Evolutionary conservation across 2,329 filamentous ascomycete genomes (phyloP).

Genomic region (Fusarium napiforme): DNA sequence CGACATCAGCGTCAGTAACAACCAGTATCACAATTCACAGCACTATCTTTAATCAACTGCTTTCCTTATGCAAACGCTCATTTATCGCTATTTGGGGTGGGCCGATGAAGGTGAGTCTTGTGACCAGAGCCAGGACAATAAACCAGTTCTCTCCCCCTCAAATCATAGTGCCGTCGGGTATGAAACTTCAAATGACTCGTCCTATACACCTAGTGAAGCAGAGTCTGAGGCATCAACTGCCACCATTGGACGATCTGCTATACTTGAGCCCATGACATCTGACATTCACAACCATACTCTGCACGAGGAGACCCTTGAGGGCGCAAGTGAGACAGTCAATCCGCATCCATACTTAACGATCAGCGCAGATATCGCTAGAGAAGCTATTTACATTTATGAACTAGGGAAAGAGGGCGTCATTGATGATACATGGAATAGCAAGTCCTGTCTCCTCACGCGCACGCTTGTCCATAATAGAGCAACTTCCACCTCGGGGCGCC

Average conservation of each 20-base stretch:
- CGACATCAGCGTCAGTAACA: too few species aligned
- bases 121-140: too few species aligned
- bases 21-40: too few species aligned
- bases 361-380: accelerated
- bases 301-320: accelerated
- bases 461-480: neutral
- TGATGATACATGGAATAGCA: neutral
- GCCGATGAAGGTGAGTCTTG: neutral
- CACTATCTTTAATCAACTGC: too few species aligned
- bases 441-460: neutral
- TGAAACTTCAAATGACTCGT: neutral
- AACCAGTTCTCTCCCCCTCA: too few species aligned
- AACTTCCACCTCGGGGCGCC: too few species aligned
- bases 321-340: accelerated
- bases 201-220: too few species aligned
- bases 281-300: accelerated
- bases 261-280: neutral
- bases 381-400: neutral
- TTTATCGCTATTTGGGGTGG: neutral
- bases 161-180: neutral
- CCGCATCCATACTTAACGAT: neutral
- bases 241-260: neutral
- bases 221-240: neutral
- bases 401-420: neutral
- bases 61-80: too few species aligned